phyloP scores from a whole-genome alignment of 257 asterid species.

The Echium plantagineum region DNA sequence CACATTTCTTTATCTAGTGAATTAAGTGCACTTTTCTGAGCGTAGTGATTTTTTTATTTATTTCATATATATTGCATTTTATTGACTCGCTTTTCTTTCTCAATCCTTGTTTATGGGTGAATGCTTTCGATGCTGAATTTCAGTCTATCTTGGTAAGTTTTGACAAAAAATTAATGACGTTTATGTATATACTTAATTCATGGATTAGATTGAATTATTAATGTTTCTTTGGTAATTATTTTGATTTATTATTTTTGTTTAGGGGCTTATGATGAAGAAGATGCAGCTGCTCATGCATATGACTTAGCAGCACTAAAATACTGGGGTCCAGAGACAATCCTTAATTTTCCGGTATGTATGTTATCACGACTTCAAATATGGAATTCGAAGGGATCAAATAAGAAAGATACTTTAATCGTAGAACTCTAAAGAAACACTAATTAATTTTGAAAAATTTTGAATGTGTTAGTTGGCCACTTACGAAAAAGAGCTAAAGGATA shows the following conservation, averaged over 20 bases:
- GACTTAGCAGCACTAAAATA: constrained; percentile 86
- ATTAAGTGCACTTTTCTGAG: no score
- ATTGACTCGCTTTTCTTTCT: not conserved
- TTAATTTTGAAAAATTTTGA: no score
- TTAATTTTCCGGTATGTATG: constrained; percentile 64
- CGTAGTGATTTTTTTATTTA: no score
- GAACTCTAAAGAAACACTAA: no score
- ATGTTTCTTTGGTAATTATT: no score
- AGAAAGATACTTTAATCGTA: no score
- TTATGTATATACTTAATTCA: no score
- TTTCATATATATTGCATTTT: not conserved
- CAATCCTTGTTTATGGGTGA: constrained; percentile 11
- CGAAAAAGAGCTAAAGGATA: constrained; percentile 41
- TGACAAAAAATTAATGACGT: not conserved
- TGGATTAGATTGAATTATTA: no score
- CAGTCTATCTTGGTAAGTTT: constrained; percentile 74
- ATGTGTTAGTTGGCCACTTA: constrained; percentile 43
- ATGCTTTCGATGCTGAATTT: constrained; percentile 12
- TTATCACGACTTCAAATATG: no score
- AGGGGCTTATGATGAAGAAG: constrained; percentile 89
- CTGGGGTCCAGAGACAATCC: constrained; percentile 79
- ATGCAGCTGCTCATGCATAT: constrained; percentile 78
- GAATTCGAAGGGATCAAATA: no score
- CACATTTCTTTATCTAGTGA: no score
- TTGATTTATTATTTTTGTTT: not conserved